Conservation (phyloP, 1,284 basidiomycete species). For the Sphagnurus paluster region DNA sequence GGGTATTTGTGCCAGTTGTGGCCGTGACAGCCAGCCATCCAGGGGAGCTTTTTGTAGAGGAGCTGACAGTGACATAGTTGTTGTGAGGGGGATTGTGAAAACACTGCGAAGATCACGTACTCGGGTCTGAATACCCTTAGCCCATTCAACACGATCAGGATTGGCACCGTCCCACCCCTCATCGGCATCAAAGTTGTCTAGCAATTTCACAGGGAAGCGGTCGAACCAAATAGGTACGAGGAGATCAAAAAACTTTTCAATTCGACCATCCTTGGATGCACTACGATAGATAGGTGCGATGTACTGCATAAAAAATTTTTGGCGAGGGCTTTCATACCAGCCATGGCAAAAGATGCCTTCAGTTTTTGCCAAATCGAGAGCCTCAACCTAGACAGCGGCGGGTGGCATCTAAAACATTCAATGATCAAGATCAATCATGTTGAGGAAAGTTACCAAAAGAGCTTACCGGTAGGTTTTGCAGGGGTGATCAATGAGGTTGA, state of each 20-base stretch:
- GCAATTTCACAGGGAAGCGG: slow-evolving; percentile 2
- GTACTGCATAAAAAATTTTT: neutral
- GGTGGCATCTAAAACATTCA: too few relatives aligned
- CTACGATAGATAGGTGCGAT: slow-evolving; percentile 3
- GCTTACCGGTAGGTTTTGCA: too few relatives aligned
- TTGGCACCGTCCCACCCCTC: neutral
- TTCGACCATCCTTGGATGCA: slow-evolving; percentile 2
- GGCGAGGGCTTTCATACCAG: neutral
- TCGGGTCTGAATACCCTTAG: neutral
- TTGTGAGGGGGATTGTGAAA: neutral
- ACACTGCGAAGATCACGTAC: neutral
- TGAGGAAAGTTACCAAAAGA: too few relatives aligned
- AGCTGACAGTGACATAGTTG: neutral
- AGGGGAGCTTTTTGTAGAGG: neutral
- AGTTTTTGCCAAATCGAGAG: neutral
- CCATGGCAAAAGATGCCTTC: neutral
- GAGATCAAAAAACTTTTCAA: slow-evolving; percentile 4
- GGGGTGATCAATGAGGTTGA: too few relatives aligned
- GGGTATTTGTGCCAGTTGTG: too few relatives aligned
- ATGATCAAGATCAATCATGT: too few relatives aligned
- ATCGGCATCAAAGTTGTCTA: neutral
- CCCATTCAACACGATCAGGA: neutral
- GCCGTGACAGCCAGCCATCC: too few relatives aligned
- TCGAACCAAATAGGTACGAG: slow-evolving; percentile 9
- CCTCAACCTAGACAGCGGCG: too few relatives aligned